Evolutionary conservation across 352 stramenopile species (phyloP).

Genomic region (Elongisporangium prolatum): DNA sequence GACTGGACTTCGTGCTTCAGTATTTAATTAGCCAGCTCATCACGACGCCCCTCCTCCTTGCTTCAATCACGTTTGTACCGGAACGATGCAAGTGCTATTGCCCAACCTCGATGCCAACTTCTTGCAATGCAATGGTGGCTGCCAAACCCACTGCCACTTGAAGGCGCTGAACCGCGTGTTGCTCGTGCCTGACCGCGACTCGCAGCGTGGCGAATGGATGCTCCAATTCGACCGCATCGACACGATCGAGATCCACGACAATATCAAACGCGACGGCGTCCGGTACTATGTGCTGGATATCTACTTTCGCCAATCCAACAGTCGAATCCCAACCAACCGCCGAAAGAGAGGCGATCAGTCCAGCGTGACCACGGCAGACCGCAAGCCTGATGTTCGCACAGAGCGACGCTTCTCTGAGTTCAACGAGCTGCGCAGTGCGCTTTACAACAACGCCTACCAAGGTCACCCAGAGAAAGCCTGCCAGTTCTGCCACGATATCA

Average conservation of each 20-base stretch:
- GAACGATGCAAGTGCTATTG: background rate
- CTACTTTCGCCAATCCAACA: constrained; percentile 45
- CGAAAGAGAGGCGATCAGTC: background rate
- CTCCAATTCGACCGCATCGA: constrained; percentile 41
- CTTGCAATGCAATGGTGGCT: background rate
- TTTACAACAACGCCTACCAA: constrained; percentile 20
- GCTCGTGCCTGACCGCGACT: constrained; percentile 20
- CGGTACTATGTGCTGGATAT: constrained; percentile 53
- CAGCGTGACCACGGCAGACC: background rate
- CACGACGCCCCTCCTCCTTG: background rate
- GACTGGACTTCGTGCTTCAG: background rate
- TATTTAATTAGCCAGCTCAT: background rate
- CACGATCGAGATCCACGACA: constrained; percentile 41
- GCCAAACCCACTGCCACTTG: background rate
- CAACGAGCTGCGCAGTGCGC: constrained; percentile 10
- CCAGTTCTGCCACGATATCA: constrained; percentile 19
- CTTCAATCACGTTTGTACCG: background rate
- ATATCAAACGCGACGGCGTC: constrained; percentile 28
- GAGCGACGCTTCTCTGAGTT: constrained; percentile 20
- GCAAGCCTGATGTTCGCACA: constrained; percentile 10
- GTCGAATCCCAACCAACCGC: constrained; percentile 31
- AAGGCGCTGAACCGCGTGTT: background rate
- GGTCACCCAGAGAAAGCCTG: constrained; percentile 18
- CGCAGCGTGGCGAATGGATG: constrained; percentile 33
- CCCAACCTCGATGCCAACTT: background rate